phyloP scores from a whole-genome alignment of 345 rosid genomes.

The Punica granatum region DNA sequence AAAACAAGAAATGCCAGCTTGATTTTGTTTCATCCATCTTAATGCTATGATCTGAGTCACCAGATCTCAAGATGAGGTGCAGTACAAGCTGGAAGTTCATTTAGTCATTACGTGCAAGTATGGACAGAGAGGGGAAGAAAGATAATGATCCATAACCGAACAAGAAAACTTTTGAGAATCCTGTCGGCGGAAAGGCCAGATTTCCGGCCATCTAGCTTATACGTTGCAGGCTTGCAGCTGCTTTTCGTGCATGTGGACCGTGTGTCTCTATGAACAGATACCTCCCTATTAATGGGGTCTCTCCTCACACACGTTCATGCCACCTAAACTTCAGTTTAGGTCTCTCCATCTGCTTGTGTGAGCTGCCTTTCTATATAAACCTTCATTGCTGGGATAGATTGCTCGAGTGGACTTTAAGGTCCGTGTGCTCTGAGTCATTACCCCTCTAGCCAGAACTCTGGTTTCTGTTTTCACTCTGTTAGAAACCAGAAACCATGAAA shows the following conservation, averaged over 20 bases:
- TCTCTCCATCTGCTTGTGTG: background rate
- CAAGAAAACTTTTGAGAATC: background rate
- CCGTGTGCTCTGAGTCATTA: background rate
- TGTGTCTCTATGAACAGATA: constrained; percentile 8
- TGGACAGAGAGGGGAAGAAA: background rate
- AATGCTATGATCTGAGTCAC: background rate
- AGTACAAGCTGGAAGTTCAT: background rate
- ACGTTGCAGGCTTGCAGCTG: constrained; percentile 7
- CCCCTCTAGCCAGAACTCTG: background rate
- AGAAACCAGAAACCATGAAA: constrained; percentile 7
- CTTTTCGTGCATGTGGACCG: constrained; percentile 8
- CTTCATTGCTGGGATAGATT: background rate
- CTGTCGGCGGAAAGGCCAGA: background rate
- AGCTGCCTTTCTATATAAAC: background rate
- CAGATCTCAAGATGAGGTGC: background rate
- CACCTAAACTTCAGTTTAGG: background rate
- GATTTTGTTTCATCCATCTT: background rate
- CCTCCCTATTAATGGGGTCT: background rate
- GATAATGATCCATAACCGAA: background rate
- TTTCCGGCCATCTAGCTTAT: constrained; percentile 14
- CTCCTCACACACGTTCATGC: background rate
- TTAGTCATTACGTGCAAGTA: background rate
- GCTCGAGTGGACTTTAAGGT: background rate
- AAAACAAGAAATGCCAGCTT: constrained; percentile 1
- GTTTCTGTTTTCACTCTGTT: background rate